These are phyloP conservation scores for Neonectria ditissima DNA, from an alignment of 2,329 filamentous ascomycete species.

Conservation along the genomic window DNA sequence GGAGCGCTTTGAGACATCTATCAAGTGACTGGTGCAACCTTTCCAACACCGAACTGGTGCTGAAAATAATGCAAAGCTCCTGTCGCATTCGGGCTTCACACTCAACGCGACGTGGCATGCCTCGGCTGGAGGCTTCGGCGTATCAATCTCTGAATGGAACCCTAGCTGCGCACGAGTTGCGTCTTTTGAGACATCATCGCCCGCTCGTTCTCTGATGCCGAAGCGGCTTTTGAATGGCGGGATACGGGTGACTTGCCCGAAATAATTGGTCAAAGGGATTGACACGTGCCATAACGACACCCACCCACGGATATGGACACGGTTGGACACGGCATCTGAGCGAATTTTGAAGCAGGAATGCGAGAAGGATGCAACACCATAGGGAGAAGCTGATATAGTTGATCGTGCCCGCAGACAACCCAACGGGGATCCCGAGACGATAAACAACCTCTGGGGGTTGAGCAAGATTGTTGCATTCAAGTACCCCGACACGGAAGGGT, in stretches of 20 bases:
- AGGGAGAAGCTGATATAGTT: background rate
- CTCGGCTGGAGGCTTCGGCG: background rate
- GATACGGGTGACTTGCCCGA: background rate
- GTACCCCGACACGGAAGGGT: no score
- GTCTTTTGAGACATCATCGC: background rate
- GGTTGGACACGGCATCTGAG: background rate
- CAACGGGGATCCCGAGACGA: background rate
- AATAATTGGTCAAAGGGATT: background rate
- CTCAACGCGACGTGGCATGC: conserved; percentile 5
- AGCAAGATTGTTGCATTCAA: background rate
- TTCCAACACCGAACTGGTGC: background rate
- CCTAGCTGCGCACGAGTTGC: background rate
- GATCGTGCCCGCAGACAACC: background rate
- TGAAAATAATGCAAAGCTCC: background rate
- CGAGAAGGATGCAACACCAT: background rate
- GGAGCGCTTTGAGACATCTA: background rate
- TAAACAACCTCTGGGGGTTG: no score
- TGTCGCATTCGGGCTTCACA: background rate
- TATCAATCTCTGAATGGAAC: background rate
- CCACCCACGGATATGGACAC: background rate
- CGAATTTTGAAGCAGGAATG: background rate
- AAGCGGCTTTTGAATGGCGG: background rate
- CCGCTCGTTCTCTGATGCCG: background rate
- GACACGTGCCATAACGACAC: background rate
- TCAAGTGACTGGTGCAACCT: background rate